Percentiles rank a stretch among this genome's conserved stretches.
Conservation (phyloP, 2,329 filamentous ascomycete genomes). For the Juglanconis sp. region DNA sequence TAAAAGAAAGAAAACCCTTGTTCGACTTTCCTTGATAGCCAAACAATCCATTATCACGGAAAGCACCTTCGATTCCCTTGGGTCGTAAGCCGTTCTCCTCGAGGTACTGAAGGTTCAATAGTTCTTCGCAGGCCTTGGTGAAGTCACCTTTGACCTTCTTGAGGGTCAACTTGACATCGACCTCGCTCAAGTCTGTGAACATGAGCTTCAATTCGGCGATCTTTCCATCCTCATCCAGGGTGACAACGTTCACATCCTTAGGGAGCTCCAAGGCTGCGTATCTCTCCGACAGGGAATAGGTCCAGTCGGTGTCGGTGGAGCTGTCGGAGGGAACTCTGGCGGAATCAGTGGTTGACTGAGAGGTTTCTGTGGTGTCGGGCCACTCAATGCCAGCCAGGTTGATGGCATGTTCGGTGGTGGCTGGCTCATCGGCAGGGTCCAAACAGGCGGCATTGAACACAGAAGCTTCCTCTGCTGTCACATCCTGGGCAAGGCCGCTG, state of each 20-base stretch:
- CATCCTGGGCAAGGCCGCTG: constrained; percentile 62
- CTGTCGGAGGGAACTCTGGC: constrained; percentile 9
- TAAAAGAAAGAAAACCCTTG: neutral
- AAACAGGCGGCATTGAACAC: constrained; percentile 78
- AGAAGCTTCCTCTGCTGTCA: constrained; percentile 64
- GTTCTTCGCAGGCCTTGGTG: constrained; percentile 69
- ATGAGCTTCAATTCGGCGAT: constrained; percentile 61
- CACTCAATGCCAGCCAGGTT: constrained; percentile 22
- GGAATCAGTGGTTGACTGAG: constrained; percentile 10
- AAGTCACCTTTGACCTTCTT: constrained; percentile 66
- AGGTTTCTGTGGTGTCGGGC: constrained; percentile 3
- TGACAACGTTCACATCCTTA: constrained; percentile 30
- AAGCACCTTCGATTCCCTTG: constrained; percentile 83
- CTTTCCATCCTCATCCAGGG: constrained; percentile 59
- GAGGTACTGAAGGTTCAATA: constrained; percentile 77
- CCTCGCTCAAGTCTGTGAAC: constrained; percentile 66
- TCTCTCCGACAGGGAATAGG: constrained; percentile 13
- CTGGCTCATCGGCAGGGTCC: constrained; percentile 35
- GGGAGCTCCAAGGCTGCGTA: constrained; percentile 25
- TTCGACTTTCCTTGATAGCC: constrained; percentile 27
- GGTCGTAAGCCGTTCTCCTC: constrained; percentile 60
- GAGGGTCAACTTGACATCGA: constrained; percentile 65
- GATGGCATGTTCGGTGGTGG: constrained; percentile 7
- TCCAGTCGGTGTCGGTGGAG: constrained; percentile 17
- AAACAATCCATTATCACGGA: constrained; percentile 48